These are phyloP conservation scores for Leccinellum rugosiceps DNA, from an alignment of 768 basidiomycete species.

Conservation along the genomic window DNA sequence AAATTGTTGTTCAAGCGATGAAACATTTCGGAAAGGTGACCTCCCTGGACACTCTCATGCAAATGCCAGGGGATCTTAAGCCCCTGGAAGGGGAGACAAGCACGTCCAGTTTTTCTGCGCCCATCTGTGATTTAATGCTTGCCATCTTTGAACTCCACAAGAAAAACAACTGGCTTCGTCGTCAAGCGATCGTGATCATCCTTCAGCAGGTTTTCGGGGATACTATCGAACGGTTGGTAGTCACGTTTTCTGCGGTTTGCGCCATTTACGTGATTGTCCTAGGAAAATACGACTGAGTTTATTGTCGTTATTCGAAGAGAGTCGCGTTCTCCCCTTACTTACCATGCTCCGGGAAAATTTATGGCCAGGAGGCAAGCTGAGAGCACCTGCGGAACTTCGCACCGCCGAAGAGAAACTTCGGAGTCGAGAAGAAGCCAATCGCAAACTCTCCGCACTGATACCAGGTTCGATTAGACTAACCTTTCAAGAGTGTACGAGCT, in stretches of 20 bases:
- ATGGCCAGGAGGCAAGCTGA: constrained; percentile 85
- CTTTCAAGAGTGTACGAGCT: not conserved
- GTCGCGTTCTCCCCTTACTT: constrained; percentile 66
- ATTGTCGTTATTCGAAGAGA: constrained; percentile 60
- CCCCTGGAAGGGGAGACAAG: constrained; percentile 87
- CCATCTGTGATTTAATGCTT: constrained; percentile 90
- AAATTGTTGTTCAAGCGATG: constrained; percentile 77
- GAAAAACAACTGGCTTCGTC: constrained; percentile 93
- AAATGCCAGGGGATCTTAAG: constrained; percentile 74
- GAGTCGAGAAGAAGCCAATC: constrained; percentile 84
- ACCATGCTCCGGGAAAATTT: constrained; percentile 65
- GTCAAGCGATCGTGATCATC: constrained; percentile 95
- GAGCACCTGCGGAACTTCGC: constrained; percentile 57
- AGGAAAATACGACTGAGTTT: constrained; percentile 88
- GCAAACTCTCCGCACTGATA: constrained; percentile 85
- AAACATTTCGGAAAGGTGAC: constrained; percentile 63
- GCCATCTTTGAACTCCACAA: constrained; percentile 94
- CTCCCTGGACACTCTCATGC: constrained; percentile 67
- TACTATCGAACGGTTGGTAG: constrained; percentile 85
- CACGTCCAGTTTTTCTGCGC: constrained; percentile 84
- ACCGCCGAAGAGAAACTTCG: constrained; percentile 75
- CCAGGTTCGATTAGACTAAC: constrained; percentile 56
- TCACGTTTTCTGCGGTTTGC: not conserved
- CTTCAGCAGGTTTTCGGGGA: constrained; percentile 94
- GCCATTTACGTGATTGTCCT: constrained; percentile 6